Conservation (phyloP, 345 rosid genomes). For the Noccaea caerulescens region DNA sequence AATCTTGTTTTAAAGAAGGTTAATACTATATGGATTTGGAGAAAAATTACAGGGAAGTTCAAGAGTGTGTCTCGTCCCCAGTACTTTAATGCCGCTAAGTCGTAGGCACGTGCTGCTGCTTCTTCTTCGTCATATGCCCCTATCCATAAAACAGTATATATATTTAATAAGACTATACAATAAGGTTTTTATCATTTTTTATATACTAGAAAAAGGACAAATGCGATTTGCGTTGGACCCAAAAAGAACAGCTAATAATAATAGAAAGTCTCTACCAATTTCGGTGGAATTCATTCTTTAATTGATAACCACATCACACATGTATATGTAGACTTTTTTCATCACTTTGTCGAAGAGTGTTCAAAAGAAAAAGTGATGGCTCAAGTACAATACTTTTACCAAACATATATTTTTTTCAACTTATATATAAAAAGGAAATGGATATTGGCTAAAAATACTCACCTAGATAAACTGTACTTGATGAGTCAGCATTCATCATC, state of each 20-base stretch:
- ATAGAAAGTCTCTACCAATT: slow-evolving; percentile 30
- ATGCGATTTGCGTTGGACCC: slow-evolving; percentile 28
- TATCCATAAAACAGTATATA: slow-evolving; percentile 42
- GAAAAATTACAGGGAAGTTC: slow-evolving; percentile 72
- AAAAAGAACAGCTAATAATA: slow-evolving; percentile 37
- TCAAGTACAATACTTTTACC: slow-evolving; percentile 8
- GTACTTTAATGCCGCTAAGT: slow-evolving; percentile 92
- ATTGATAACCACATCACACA: slow-evolving; percentile 38
- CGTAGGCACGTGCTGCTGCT: slow-evolving; percentile 95
- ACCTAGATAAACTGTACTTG: slow-evolving; percentile 48
- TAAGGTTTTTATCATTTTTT: not conserved
- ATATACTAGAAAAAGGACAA: slow-evolving; percentile 5
- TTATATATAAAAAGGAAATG: not conserved
- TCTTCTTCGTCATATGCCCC: slow-evolving; percentile 94
- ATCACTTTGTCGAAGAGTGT: slow-evolving; percentile 30
- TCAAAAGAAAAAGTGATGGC: slow-evolving; percentile 25
- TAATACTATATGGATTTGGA: not conserved
- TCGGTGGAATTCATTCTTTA: slow-evolving; percentile 40
- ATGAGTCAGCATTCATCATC: slow-evolving; percentile 50
- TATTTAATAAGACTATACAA: slow-evolving; percentile 13
- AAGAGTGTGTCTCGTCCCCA: slow-evolving; percentile 92
- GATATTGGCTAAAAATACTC: slow-evolving; percentile 31
- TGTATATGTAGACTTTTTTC: slow-evolving; percentile 34
- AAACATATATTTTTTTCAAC: not conserved
- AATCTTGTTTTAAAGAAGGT: not conserved